A percentile compares a stretch with the other conserved stretches of the same genome.
These are phyloP conservation scores for Lachnellula hyalina DNA, from an alignment of 2,329 filamentous ascomycete species.

Conservation along the genomic window DNA sequence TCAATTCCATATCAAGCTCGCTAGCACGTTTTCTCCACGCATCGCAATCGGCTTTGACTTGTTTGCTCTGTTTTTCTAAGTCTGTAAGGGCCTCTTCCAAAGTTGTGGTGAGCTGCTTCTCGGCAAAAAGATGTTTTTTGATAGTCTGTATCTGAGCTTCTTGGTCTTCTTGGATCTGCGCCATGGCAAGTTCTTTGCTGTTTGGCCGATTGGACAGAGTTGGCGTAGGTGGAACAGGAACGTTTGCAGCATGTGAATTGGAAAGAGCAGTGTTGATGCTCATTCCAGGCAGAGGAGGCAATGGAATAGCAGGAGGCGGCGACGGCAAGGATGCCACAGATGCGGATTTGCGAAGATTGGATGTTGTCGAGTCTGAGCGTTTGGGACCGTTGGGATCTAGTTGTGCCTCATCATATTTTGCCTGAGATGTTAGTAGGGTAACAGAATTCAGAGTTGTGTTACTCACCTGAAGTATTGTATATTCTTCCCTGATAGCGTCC, in stretches of 20 bases:
- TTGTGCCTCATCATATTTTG: slow-evolving; percentile 55
- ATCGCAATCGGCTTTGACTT: slow-evolving; percentile 86
- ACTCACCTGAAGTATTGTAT: slow-evolving; percentile 61
- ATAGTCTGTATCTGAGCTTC: slow-evolving; percentile 92
- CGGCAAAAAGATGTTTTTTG: slow-evolving; percentile 91
- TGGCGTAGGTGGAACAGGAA: slow-evolving; percentile 44
- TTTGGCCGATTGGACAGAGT: slow-evolving; percentile 62
- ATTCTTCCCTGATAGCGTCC: slow-evolving; percentile 62
- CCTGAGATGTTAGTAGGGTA: slow-evolving; percentile 35
- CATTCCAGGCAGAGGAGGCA: slow-evolving; percentile 73
- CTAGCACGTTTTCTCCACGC: slow-evolving; percentile 82
- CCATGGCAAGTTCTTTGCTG: slow-evolving; percentile 72
- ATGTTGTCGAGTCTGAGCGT: slow-evolving; percentile 49
- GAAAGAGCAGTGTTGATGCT: slow-evolving; percentile 43
- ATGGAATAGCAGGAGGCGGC: slow-evolving; percentile 90
- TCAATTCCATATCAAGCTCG: slow-evolving; percentile 40
- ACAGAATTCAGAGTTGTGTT: background rate
- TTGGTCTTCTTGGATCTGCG: slow-evolving; percentile 87
- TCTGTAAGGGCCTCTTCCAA: slow-evolving; percentile 94
- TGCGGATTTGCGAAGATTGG: slow-evolving; percentile 67
- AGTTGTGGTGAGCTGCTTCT: slow-evolving; percentile 93
- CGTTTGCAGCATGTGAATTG: slow-evolving; percentile 33
- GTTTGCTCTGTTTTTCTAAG: slow-evolving; percentile 85
- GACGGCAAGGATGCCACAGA: slow-evolving; percentile 84
- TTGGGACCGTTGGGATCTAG: slow-evolving; percentile 34